A percentile compares a stretch with the other conserved stretches of the same genome.
These are phyloP conservation scores for Prunella vulgaris DNA, from an alignment of 257 asterid genomes.

Conservation along the genomic window DNA sequence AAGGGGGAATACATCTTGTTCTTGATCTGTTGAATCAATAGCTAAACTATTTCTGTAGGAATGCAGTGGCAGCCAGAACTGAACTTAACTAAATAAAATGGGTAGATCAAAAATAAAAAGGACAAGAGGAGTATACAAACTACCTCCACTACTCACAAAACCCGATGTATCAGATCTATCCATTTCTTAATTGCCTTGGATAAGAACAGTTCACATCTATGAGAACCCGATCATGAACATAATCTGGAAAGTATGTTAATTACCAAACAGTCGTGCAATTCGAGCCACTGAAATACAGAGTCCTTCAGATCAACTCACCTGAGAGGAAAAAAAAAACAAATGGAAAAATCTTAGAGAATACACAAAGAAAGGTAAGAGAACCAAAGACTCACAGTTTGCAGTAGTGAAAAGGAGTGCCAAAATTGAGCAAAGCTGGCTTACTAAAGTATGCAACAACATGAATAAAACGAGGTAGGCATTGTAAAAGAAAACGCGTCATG, in stretches of 20 bases:
- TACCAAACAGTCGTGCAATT: slow-evolving; percentile 16
- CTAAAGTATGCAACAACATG: neutral
- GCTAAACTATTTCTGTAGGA: slow-evolving; percentile 20
- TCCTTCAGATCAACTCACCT: slow-evolving; percentile 35
- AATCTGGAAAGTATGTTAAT: neutral
- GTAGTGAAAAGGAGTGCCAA: neutral
- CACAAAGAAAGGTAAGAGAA: neutral
- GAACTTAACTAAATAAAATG: slow-evolving; percentile 12
- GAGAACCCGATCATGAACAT: slow-evolving; percentile 19
- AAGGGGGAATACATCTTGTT: slow-evolving; percentile 37
- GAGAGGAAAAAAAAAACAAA: slow-evolving; percentile 19
- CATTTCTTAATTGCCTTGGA: slow-evolving; percentile 39
- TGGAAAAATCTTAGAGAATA: neutral
- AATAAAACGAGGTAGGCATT: neutral
- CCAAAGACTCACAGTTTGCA: neutral
- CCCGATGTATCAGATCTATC: slow-evolving; percentile 83
- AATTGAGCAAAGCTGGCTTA: neutral
- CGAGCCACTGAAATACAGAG: slow-evolving; percentile 13
- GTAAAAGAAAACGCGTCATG: neutral
- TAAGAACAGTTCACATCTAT: slow-evolving; percentile 5
- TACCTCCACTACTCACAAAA: slow-evolving; percentile 80
- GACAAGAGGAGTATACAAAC: slow-evolving; percentile 30
- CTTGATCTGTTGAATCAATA: slow-evolving; percentile 28
- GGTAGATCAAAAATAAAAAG: slow-evolving; percentile 37
- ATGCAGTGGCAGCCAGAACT: slow-evolving; percentile 16